These are phyloP conservation scores for Glycine tomentella DNA, from an alignment of 306 rosid species.

Conservation along the genomic window DNA sequence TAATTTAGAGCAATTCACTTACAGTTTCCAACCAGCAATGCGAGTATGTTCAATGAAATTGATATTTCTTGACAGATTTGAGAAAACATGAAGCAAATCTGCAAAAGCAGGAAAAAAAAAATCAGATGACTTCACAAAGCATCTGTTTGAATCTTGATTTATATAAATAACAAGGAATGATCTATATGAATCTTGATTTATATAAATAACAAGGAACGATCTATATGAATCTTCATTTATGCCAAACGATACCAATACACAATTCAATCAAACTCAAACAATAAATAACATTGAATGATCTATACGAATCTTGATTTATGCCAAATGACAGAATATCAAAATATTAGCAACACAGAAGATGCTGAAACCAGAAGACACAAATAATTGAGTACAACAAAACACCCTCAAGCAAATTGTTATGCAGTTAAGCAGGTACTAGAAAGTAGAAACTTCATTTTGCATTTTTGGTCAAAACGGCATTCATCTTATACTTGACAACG, in stretches of 20 bases:
- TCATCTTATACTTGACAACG: slow-evolving; percentile 21
- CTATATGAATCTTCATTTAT: too few relatives aligned
- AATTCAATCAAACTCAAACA: slow-evolving; percentile 9
- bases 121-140: slow-evolving; percentile 42
- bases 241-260: neutral
- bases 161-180: too few relatives aligned
- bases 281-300: slow-evolving; percentile 9
- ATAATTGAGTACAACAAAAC: neutral
- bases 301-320: slow-evolving; percentile 30
- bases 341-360: slow-evolving; percentile 36
- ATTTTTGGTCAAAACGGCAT: neutral
- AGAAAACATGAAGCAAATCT: slow-evolving; percentile 91
- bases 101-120: slow-evolving; percentile 47
- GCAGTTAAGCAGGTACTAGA: slow-evolving; percentile 1
- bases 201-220: too few relatives aligned
- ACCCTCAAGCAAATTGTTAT: slow-evolving; percentile 4
- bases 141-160: neutral
- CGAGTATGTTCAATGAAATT: slow-evolving; percentile 87
- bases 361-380: slow-evolving; percentile 27
- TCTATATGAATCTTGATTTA: neutral
- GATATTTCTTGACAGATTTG: slow-evolving; percentile 80
- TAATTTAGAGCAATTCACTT: slow-evolving; percentile 46
- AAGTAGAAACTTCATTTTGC: neutral
- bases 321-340: neutral
- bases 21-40: slow-evolving; percentile 92